Conservation (phyloP, 495 filamentous ascomycete species). For the Penicillium manginii region DNA sequence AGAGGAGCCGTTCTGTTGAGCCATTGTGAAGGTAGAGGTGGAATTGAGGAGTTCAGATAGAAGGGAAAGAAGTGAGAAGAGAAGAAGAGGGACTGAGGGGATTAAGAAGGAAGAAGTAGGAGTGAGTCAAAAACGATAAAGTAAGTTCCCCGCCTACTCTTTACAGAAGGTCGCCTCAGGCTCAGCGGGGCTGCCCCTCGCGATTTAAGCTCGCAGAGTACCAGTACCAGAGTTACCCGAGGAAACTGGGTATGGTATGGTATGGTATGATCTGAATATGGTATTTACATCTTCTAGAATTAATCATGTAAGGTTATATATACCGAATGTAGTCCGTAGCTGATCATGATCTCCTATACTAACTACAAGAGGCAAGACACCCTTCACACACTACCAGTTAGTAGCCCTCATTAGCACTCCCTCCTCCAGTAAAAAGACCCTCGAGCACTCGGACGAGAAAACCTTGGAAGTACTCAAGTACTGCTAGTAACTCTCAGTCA, state of each 20-base stretch:
- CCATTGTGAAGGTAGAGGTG: slow-evolving; percentile 34
- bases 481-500: not conserved
- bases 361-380: not conserved
- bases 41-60: slow-evolving; percentile 9
- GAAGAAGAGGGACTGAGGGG: slow-evolving; percentile 2
- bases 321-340: not conserved
- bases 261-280: not conserved
- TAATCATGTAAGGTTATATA: too few relatives aligned
- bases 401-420: too few relatives aligned
- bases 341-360: not conserved
- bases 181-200: slow-evolving; percentile 16
- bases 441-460: slow-evolving; percentile 1
- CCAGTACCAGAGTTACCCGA: slow-evolving; percentile 17
- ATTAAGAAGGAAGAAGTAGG: slow-evolving; percentile 11
- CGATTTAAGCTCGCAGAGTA: slow-evolving; percentile 19
- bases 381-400: not conserved
- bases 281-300: too few relatives aligned
- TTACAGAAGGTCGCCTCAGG: slow-evolving; percentile 8
- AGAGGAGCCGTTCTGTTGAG: slow-evolving; percentile 36
- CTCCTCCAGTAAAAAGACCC: too few relatives aligned
- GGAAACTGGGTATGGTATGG: slow-evolving; percentile 12
- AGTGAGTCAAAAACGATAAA: slow-evolving; percentile 26
- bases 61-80: slow-evolving; percentile 9
- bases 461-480: too few relatives aligned
- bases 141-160: slow-evolving; percentile 14